A percentile compares a stretch with the other conserved stretches of the same genome.
Conservation (phyloP, 208 protist genomes). For the Leishmania amazonensis region DNA sequence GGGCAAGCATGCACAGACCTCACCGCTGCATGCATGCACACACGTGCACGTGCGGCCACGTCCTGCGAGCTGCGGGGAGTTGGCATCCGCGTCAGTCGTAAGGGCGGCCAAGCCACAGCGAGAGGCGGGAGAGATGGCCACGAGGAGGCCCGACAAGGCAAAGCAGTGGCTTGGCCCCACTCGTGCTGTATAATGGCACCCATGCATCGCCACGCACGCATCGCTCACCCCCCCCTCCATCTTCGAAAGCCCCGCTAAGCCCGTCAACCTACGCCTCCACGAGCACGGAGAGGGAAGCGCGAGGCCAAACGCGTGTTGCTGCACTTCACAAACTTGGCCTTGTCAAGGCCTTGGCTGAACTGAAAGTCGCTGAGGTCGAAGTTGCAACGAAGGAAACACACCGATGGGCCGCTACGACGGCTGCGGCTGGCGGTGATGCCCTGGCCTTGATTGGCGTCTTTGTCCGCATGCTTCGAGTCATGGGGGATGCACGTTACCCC, state of each 20-base stretch:
- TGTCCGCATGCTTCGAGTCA: background rate
- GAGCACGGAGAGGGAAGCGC: conserved; percentile 47
- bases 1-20: too few relatives aligned
- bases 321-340: conserved; percentile 43
- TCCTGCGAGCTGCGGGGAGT: background rate
- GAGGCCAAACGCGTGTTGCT: conserved; percentile 54
- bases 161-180: background rate
- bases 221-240: background rate
- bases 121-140: background rate
- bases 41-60: background rate
- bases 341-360: conserved; percentile 36
- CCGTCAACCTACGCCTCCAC: background rate
- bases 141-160: background rate
- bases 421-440: background rate
- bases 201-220: background rate
- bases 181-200: background rate
- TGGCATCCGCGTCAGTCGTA: background rate
- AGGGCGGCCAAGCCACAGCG: background rate
- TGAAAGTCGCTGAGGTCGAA: conserved; percentile 76
- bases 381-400: conserved; percentile 60
- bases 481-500: conserved; percentile 20
- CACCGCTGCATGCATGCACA: background rate
- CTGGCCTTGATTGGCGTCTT: background rate
- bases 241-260: too few relatives aligned
- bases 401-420: background rate